Conservation (phyloP, 2,329 filamentous ascomycete genomes). For the Colletotrichum sublineola region DNA sequence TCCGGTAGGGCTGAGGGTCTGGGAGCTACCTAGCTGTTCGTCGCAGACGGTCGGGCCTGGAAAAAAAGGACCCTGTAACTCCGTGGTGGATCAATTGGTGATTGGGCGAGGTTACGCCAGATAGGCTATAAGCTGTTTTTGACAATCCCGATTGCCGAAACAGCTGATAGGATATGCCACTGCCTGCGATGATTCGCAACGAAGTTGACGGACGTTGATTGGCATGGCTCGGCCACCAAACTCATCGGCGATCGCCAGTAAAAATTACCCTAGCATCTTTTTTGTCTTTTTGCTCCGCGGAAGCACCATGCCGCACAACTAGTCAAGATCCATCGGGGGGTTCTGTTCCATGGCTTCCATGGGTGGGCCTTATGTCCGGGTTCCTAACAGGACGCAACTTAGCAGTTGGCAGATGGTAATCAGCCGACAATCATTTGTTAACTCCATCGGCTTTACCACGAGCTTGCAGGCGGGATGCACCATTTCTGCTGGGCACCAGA, state of each 20-base stretch:
- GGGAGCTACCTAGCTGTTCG: neutral
- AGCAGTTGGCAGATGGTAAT: neutral
- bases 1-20: constrained; percentile 3
- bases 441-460: neutral
- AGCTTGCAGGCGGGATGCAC: neutral
- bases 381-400: neutral
- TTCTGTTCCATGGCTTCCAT: neutral
- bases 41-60: constrained; percentile 13
- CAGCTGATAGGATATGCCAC: neutral
- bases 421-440: neutral
- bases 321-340: neutral
- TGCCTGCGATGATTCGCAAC: neutral
- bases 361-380: neutral
- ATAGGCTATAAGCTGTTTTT: neutral
- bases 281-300: neutral
- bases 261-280: too few species aligned
- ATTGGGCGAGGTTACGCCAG: neutral
- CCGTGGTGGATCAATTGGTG: constrained; percentile 21
- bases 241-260: neutral
- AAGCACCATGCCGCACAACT: neutral
- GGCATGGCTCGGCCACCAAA: neutral
- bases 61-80: constrained; percentile 8
- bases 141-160: constrained; percentile 14
- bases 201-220: neutral
- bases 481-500: too few species aligned